phyloP scores from a whole-genome alignment of 345 rosid species.

The Melastoma malabathricum region DNA sequence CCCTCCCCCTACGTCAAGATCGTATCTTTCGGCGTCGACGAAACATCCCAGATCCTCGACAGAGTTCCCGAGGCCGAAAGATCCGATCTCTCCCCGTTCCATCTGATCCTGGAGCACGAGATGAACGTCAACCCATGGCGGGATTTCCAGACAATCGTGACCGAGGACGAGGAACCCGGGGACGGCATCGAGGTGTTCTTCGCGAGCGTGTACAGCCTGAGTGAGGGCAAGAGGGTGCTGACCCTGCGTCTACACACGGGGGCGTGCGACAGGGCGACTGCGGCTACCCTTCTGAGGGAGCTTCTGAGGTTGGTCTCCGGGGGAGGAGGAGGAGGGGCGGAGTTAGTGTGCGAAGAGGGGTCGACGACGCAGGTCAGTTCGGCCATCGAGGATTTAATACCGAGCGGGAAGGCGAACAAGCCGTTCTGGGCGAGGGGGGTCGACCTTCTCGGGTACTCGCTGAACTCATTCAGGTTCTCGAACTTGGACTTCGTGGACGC shows the following conservation, averaged over 20 bases:
- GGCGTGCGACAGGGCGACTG: constrained; percentile 64
- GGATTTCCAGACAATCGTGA: constrained; percentile 12
- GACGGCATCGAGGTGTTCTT: constrained; percentile 25
- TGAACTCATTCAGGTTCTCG: constrained; percentile 56
- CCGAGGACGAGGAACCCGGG: constrained; percentile 10
- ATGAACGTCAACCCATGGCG: constrained; percentile 50
- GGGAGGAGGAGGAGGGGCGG: constrained; percentile 9
- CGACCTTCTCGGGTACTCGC: constrained; percentile 85
- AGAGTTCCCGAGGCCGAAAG: constrained; percentile 7
- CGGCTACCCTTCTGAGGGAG: constrained; percentile 43
- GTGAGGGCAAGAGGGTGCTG: constrained; percentile 26
- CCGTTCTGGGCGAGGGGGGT: constrained; percentile 77
- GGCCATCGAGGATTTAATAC: constrained; percentile 65
- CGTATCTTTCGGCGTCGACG: constrained; percentile 30
- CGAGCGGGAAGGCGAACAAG: constrained; percentile 56
- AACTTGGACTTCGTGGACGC: constrained; percentile 47
- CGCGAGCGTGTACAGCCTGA: constrained; percentile 37
- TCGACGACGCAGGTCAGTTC: constrained; percentile 18
- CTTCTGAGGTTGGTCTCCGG: constrained; percentile 21
- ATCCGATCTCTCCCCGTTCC: constrained; percentile 17
- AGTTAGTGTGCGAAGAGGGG: constrained; percentile 6
- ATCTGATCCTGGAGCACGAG: constrained; percentile 57
- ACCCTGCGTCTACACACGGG: constrained; percentile 52
- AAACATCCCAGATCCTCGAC: constrained; percentile 32
- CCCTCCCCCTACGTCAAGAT: constrained; percentile 27